Conservation (phyloP, 2,329 filamentous ascomycete genomes). For the Lachnellula subtilissima region DNA sequence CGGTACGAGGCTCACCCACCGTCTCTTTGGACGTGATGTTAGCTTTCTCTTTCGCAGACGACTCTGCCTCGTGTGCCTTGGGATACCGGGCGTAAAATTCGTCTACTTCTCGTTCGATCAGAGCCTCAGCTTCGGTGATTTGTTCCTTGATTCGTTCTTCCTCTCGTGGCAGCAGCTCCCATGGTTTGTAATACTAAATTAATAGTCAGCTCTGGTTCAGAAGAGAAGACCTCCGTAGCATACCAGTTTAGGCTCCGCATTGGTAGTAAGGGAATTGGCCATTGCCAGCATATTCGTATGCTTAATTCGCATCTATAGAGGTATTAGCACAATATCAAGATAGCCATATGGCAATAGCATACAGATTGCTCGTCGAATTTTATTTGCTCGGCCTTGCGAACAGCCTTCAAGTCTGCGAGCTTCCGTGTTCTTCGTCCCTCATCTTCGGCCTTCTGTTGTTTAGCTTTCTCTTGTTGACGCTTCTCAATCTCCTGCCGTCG, state of each 20-base stretch:
- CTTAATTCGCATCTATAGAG: constrained; percentile 52
- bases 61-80: constrained; percentile 21
- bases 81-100: constrained; percentile 52
- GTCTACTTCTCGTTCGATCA: constrained; percentile 59
- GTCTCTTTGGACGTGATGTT: constrained; percentile 33
- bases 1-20: constrained; percentile 41
- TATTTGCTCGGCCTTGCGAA: constrained; percentile 65
- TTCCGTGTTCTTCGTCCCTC: constrained; percentile 62
- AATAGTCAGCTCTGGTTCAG: constrained; percentile 18
- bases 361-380: constrained; percentile 74
- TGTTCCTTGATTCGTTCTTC: constrained; percentile 68
- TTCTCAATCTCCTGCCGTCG: constrained; percentile 76
- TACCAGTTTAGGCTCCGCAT: constrained; percentile 68
- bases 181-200: constrained; percentile 76
- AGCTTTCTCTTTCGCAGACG: constrained; percentile 23
- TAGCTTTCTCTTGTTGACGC: constrained; percentile 71
- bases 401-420: constrained; percentile 54
- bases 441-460: constrained; percentile 67
- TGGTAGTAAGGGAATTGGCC: constrained; percentile 71
- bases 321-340: constrained; percentile 1
- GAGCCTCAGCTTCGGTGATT: constrained; percentile 57
- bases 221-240: constrained; percentile 32
- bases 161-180: constrained; percentile 66
- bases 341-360: constrained; percentile 34
- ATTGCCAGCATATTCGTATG: constrained; percentile 67